These are phyloP conservation scores for Paspalum notatum DNA, from an alignment of 176 grass and related monocot genomes.

Conservation along the genomic window DNA sequence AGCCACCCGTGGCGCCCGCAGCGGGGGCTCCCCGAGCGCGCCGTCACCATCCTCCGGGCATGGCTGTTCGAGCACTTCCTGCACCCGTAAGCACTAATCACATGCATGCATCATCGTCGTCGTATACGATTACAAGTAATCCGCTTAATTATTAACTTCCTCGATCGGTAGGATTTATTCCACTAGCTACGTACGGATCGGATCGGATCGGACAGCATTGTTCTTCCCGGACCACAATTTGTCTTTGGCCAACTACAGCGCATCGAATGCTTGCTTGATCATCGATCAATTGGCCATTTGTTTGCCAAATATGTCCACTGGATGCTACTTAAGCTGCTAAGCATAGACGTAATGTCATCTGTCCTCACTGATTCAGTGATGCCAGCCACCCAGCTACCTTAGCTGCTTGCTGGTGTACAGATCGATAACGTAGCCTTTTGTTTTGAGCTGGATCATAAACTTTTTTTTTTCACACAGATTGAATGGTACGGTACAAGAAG, in stretches of 20 bases:
- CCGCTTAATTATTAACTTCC: not conserved
- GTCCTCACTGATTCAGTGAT: not conserved
- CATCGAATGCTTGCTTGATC: slow-evolving; percentile 45
- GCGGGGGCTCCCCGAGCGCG: slow-evolving; percentile 76
- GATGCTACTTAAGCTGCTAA: slow-evolving; percentile 21
- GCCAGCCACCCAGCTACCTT: not conserved
- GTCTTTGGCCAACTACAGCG: slow-evolving; percentile 16
- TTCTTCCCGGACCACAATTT: slow-evolving; percentile 42
- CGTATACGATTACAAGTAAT: not conserved
- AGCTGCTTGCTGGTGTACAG: not conserved
- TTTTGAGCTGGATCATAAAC: too few relatives aligned
- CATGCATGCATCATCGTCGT: not conserved
- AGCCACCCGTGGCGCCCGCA: slow-evolving; percentile 85
- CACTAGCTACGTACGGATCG: too few relatives aligned
- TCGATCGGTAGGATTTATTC: slow-evolving; percentile 31
- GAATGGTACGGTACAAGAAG: too few relatives aligned
- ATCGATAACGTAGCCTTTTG: too few relatives aligned
- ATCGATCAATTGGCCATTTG: slow-evolving; percentile 37
- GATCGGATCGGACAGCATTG: too few relatives aligned
- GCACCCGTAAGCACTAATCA: slow-evolving; percentile 61
- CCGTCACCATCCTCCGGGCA: slow-evolving; percentile 83
- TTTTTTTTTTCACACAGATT: too few relatives aligned
- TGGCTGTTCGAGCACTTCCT: slow-evolving; percentile 98
- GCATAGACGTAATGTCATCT: slow-evolving; percentile 9
- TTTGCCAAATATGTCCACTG: not conserved